Percentiles rank a stretch among this genome's conserved stretches.
phyloP scores from a whole-genome alignment of 2,329 filamentous ascomycete species.

The Curvularia lunata region DNA sequence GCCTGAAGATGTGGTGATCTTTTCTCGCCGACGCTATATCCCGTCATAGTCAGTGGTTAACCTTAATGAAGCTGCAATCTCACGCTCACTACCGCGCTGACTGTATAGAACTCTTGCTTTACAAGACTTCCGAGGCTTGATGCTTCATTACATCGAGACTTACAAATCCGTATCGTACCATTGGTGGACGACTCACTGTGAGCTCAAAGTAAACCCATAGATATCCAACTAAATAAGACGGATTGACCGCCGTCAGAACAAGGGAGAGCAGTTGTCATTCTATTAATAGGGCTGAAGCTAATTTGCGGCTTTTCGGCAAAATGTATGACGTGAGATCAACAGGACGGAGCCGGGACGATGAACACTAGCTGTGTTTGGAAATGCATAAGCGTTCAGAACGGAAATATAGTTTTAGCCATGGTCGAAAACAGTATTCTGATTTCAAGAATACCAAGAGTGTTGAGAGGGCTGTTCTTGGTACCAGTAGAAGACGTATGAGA shows the following conservation, averaged over 20 bases:
- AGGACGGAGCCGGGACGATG: background rate
- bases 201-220: background rate
- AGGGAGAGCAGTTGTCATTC: background rate
- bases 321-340: background rate
- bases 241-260: background rate
- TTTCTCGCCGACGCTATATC: background rate
- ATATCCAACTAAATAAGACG: background rate
- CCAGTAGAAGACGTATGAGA: background rate
- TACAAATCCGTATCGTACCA: background rate
- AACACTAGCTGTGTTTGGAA: background rate
- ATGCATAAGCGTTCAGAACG: background rate
- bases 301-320: background rate
- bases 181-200: background rate
- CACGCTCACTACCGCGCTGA: background rate
- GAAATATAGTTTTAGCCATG: background rate
- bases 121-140: background rate
- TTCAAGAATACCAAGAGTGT: background rate
- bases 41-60: background rate
- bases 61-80: background rate
- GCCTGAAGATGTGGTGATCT: background rate
- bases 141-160: background rate
- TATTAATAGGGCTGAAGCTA: background rate
- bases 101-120: background rate
- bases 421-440: background rate
- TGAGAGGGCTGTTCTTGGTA: background rate